Conservation (phyloP, 2,329 filamentous ascomycete genomes). For the Rhytidhysteron rufulum region DNA sequence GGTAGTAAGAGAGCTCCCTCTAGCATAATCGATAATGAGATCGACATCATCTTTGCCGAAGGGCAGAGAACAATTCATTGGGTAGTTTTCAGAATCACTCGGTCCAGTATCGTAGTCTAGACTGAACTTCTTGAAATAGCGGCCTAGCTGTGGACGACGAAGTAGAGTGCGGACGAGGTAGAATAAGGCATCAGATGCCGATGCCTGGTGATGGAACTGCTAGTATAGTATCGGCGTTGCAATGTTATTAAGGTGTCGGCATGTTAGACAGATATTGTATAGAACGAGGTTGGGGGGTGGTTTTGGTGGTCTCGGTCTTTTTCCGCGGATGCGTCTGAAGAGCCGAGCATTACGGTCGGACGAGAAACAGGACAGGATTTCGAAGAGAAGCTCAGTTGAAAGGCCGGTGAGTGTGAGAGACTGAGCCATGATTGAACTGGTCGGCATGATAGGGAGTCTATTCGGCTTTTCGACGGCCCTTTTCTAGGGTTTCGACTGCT, state of each 20-base stretch:
- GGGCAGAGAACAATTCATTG: too few relatives aligned
- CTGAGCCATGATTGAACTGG: neutral
- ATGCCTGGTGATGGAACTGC: neutral
- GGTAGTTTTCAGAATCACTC: too few relatives aligned
- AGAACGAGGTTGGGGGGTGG: neutral
- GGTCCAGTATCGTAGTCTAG: neutral
- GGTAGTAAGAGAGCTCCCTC: too few relatives aligned
- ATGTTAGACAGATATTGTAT: neutral
- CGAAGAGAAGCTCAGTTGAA: neutral
- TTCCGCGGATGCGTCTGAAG: neutral
- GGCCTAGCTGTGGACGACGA: neutral
- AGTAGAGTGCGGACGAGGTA: neutral
- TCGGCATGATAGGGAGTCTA: neutral
- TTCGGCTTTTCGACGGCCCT: neutral
- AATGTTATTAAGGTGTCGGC: slow-evolving; percentile 1
- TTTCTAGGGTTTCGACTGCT: neutral
- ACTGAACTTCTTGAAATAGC: neutral
- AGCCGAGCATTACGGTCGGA: neutral
- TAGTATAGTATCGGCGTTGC: neutral
- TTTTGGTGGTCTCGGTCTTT: neutral
- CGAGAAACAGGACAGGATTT: slow-evolving; percentile 1
- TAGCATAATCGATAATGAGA: too few relatives aligned
- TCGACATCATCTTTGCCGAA: too few relatives aligned
- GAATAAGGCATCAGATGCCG: neutral
- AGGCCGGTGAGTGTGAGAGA: neutral